Evolutionary conservation across 75 land plant genomes (phyloP).

Genomic region (Cunninghamia lanceolata): DNA sequence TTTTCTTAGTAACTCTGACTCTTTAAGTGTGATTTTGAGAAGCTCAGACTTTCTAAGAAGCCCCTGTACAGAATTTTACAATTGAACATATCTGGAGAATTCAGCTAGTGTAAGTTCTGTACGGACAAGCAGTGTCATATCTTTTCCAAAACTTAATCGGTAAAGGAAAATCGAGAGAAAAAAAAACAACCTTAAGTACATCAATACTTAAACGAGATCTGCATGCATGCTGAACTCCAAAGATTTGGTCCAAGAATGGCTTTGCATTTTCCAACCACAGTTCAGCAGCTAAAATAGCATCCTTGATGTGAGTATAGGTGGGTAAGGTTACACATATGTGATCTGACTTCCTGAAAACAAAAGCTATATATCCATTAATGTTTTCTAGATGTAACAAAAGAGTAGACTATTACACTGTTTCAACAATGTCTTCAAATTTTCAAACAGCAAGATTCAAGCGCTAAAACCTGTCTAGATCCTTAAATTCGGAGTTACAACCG

Average conservation of each 20-base stretch:
- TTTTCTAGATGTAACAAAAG: background rate
- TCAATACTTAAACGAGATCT: background rate
- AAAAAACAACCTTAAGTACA: constrained; percentile 9
- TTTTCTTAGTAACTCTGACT: background rate
- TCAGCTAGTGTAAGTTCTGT: background rate
- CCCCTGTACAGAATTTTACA: background rate
- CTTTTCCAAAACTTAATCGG: background rate
- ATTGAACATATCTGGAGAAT: background rate
- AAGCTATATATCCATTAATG: background rate
- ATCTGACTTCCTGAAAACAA: constrained; percentile 8
- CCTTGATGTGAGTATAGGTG: background rate
- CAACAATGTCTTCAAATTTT: background rate
- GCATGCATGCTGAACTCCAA: background rate
- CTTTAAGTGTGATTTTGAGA: constrained; percentile 5
- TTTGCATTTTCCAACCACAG: constrained; percentile 8
- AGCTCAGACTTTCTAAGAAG: constrained; percentile 1
- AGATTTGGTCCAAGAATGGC: constrained; percentile 4
- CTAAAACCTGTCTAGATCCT: constrained; percentile 10
- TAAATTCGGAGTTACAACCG: background rate
- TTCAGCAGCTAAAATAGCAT: constrained; percentile 1
- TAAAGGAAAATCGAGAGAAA: background rate
- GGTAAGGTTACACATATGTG: background rate
- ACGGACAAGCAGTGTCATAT: background rate
- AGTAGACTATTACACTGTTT: background rate
- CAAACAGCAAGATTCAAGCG: background rate